These are phyloP conservation scores for Brassica juncea DNA, from an alignment of 345 rosid genomes.

Conservation along the genomic window DNA sequence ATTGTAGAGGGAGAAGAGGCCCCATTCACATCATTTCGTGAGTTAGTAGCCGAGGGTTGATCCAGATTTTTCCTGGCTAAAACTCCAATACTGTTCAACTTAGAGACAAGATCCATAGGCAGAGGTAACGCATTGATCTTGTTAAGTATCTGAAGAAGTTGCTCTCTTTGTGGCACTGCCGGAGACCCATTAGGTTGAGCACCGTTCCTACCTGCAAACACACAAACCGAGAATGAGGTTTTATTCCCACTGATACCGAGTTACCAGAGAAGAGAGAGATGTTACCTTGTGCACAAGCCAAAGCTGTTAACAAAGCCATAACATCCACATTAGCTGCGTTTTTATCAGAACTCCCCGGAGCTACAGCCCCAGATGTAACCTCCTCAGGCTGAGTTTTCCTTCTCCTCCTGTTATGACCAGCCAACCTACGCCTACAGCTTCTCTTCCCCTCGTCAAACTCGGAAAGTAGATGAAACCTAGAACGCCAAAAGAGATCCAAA, in stretches of 20 bases:
- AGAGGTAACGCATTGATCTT: constrained; percentile 80
- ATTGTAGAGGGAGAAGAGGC: constrained; percentile 57
- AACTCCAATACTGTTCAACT: constrained; percentile 50
- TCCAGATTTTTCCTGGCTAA: constrained; percentile 49
- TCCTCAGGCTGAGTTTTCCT: constrained; percentile 84
- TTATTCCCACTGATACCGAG: constrained; percentile 1
- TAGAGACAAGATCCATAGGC: constrained; percentile 65
- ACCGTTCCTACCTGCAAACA: constrained; percentile 53
- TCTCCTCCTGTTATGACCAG: constrained; percentile 75
- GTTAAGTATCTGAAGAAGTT: constrained; percentile 68
- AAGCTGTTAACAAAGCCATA: constrained; percentile 63
- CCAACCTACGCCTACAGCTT: constrained; percentile 83
- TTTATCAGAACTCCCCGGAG: constrained; percentile 47
- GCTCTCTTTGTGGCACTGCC: constrained; percentile 59
- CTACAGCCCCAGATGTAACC: constrained; percentile 48
- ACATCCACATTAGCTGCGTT: constrained; percentile 53
- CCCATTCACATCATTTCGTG: constrained; percentile 44
- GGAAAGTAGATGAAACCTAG: constrained; percentile 74
- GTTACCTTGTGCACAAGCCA: constrained; percentile 71
- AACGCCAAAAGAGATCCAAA: not conserved
- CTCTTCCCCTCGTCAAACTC: constrained; percentile 91
- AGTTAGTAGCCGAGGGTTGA: constrained; percentile 41
- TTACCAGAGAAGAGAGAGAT: not conserved
- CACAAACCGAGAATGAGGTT: constrained; percentile 5
- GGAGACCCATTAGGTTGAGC: constrained; percentile 40